Base-by-base conservation (phyloP, 2,329 filamentous ascomycete species). In the Apiospora malaysiana region DNA sequence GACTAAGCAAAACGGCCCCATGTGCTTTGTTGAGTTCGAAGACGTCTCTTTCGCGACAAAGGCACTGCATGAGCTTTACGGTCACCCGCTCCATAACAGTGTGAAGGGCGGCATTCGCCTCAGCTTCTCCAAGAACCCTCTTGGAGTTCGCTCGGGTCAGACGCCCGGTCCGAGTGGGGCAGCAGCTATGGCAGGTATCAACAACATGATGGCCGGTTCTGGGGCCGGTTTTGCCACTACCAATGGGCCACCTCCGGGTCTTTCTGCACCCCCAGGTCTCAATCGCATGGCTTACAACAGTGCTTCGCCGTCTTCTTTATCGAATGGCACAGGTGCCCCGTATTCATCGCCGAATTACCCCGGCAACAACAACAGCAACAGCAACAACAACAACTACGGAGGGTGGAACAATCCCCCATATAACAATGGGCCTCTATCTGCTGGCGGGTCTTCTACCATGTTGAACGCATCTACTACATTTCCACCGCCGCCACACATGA, bases 1-100 rank as follows among this genome's bases (percentile, higher is more conserved):
- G 45, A 97, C 94, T 69, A 98, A 98, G 84, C 90, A 93, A 75
- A 97, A 98, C 76, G 95, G 95, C 0, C 95, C 95, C 1, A 98
- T 98, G 95, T 98, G 96, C 80, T 98, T 98, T 81, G 96, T 99
- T 47, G 96, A 99, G 81, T 99, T 98, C 76, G 95, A 98, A 78
- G 95, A 98, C 77, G 88, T 97, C 14, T 93, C 93, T 1, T 95
- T 94, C 78, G 95, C 96, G 0, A 98, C 95, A 56, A 97, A 96
- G 82, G 92, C 95, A 0, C 87, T 98, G 2, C 90, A 95, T 74
- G 94, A 98, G 70, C 87, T 98, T 1, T 98, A 98, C 77, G 96
- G 96, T 0, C 90, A 92, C 68, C 90, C 89, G 67, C 87, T 98
- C 43, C 94, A 95, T 79, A 98, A 97, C 82, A 97, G 94, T 77